Evolutionary conservation across 2,329 filamentous ascomycete genomes (phyloP).

Genomic region (Alternaria angustiovoidea): DNA sequence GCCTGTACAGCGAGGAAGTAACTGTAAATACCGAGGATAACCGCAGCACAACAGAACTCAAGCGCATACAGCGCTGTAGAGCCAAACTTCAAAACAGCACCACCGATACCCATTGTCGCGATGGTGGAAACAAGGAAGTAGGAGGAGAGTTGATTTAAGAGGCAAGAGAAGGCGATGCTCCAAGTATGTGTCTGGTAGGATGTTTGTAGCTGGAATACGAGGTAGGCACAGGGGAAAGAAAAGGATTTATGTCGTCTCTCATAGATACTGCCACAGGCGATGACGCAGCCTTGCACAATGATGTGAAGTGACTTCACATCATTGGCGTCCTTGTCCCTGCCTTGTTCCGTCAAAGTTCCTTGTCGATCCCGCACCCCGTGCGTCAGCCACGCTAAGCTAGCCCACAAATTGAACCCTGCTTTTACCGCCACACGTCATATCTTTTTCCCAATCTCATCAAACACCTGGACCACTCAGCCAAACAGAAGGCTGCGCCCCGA

Average conservation of each 20-base stretch:
- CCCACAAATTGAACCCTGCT: conserved; percentile 9
- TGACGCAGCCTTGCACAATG: conserved; percentile 15
- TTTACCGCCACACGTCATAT: conserved; percentile 11
- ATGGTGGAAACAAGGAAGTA: not conserved
- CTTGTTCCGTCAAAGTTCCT: conserved; percentile 6
- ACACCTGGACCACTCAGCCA: not conserved
- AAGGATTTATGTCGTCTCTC: conserved; percentile 12
- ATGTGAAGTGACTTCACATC: conserved; percentile 1
- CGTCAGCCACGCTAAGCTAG: conserved; percentile 8
- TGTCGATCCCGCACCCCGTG: conserved; percentile 12
- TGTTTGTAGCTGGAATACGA: not conserved
- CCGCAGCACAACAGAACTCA: conserved; percentile 74
- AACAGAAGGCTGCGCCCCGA: not conserved
- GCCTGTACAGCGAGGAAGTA: conserved; percentile 82
- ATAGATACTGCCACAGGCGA: conserved; percentile 1
- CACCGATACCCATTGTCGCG: conserved; percentile 64
- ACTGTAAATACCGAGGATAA: conserved; percentile 78
- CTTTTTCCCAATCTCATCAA: not conserved
- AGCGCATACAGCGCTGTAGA: conserved; percentile 78
- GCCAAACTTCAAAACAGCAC: conserved; percentile 71
- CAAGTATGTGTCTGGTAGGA: not conserved
- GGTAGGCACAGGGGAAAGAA: not conserved
- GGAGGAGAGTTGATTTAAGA: not conserved
- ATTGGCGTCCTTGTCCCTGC: conserved; percentile 8
- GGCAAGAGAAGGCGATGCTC: not conserved